Base-by-base conservation (phyloP, 2,329 filamentous ascomycete species). In the Aaosphaeria pasadenensis region DNA sequence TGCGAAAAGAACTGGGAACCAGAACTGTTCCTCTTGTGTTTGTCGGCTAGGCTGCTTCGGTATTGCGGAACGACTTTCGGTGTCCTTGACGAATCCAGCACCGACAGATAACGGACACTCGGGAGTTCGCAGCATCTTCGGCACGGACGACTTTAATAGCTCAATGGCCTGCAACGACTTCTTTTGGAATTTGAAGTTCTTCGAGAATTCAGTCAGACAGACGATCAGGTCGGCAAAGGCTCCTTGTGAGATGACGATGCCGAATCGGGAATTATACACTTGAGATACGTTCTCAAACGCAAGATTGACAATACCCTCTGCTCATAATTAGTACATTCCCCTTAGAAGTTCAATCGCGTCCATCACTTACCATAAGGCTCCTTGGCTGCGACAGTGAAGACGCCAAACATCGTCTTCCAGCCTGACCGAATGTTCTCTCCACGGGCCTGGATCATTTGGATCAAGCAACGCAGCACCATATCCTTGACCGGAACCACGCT, bases 401-500 rank as follows among this genome's bases (percentile, higher is more conserved):
- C 92, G 4, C 92, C 94, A 71, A 99, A 97, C 92, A 99, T 99
- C 17, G 95, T 97, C 66, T 94, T 87, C 94, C 94, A 99, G 5
- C 94, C 94, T 36, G 91, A 96, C 45, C 92, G 86, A 63, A 99
- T 99, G 59, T 97, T 97, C 71, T 96, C 88, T 5, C 95, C 95
- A 49, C 89, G 83, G 31, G 92, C 91, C 73, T 99, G 94, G 42
- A 99, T 96, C 95, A 99, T 99, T 71, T 99, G 95, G 48, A 96
- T 95, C 52, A 99, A 77, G 66, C 95, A 99, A 39, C 92, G 85
- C 28, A 99, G 76, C 41, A 96, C 90, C 87, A 99, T 92, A 60
- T 99, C 94, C 71, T 99, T 99, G 60, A 99, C 94, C 1, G 89
- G 85, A 13, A 96, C 85, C 54, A 94, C 90, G 54, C 80, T 89